phyloP scores from a whole-genome alignment of 2,329 filamentous ascomycete species.

The Clarireedia monteithiana region DNA sequence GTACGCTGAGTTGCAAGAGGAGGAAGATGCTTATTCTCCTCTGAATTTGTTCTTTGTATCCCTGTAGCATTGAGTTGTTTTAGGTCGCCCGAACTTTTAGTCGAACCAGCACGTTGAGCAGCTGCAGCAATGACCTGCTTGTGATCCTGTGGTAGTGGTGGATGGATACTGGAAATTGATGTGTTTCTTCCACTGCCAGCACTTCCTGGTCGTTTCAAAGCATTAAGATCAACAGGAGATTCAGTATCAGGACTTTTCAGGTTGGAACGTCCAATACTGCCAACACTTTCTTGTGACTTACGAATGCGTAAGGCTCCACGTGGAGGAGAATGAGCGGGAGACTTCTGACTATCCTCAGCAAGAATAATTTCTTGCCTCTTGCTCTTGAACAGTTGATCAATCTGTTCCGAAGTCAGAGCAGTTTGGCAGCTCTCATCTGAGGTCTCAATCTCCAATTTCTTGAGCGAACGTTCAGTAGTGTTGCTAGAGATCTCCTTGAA shows the following conservation, averaged over 20 bases:
- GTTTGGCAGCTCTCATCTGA: slow-evolving; percentile 76
- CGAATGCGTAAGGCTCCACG: slow-evolving; percentile 35
- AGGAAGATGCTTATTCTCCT: slow-evolving; percentile 77
- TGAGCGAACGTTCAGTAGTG: slow-evolving; percentile 34
- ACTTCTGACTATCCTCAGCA: slow-evolving; percentile 18
- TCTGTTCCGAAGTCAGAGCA: slow-evolving; percentile 69
- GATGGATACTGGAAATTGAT: slow-evolving; percentile 41
- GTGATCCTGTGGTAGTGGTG: slow-evolving; percentile 76
- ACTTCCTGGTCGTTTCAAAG: slow-evolving; percentile 58
- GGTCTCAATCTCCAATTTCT: slow-evolving; percentile 38
- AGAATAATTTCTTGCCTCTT: slow-evolving; percentile 32
- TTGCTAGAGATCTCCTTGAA: slow-evolving; percentile 59
- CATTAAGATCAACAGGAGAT: slow-evolving; percentile 30
- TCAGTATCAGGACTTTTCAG: slow-evolving; percentile 31
- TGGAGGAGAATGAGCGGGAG: slow-evolving; percentile 18
- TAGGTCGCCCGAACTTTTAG: slow-evolving; percentile 1
- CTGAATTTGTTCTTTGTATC: slow-evolving; percentile 28
- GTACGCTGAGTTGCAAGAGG: slow-evolving; percentile 63
- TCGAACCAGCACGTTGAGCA: slow-evolving; percentile 48
- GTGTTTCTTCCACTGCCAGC: slow-evolving; percentile 56
- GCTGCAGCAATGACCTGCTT: slow-evolving; percentile 78
- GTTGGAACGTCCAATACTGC: slow-evolving; percentile 35
- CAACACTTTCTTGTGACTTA: slow-evolving; percentile 43
- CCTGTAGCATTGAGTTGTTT: neutral
- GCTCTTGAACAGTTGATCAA: slow-evolving; percentile 64